Percentiles rank a stretch among this genome's conserved stretches.
Evolutionary conservation across 2,329 filamentous ascomycete genomes (phyloP).

Genomic region (Alternaria metachromatica): DNA sequence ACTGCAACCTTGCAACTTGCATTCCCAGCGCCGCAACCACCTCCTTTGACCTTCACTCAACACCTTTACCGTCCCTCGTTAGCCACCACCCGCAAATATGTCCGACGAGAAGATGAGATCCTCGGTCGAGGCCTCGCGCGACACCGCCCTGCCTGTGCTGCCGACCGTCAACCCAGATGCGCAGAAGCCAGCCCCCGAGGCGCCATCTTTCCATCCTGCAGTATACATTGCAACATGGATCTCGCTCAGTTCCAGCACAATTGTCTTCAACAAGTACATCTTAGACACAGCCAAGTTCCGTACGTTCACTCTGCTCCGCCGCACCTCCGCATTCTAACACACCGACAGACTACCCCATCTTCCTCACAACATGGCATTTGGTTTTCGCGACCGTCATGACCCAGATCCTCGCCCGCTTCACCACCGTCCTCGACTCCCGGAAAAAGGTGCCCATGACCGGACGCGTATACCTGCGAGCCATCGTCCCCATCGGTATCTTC

Average conservation of each 20-base stretch:
- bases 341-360: constrained; percentile 58
- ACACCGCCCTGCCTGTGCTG: constrained; percentile 67
- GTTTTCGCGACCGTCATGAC: constrained; percentile 93
- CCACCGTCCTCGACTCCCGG: constrained; percentile 86
- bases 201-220: constrained; percentile 73
- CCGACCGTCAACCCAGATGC: constrained; percentile 79
- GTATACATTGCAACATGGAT: constrained; percentile 92
- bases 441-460: constrained; percentile 98
- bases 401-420: constrained; percentile 89
- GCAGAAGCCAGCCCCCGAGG: constrained; percentile 70
- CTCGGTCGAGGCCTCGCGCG: constrained; percentile 77
- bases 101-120: constrained; percentile 79
- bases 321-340: constrained; percentile 36
- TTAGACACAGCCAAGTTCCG: constrained; percentile 84
- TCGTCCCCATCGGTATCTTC: constrained; percentile 93
- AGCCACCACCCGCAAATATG: constrained; percentile 54
- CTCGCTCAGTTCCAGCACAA: constrained; percentile 87
- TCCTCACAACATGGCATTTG: constrained; percentile 91
- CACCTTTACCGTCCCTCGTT: constrained; percentile 30
- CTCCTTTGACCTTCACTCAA: constrained; percentile 24
- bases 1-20: constrained; percentile 13
- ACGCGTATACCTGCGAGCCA: constrained; percentile 88
- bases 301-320: constrained; percentile 55
- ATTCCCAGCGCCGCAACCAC: constrained; percentile 20
- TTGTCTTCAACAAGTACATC: constrained; percentile 99